A percentile compares a stretch with the other conserved stretches of the same genome.
These are phyloP conservation scores for Punica granatum DNA, from an alignment of 345 rosid genomes.

Conservation along the genomic window DNA sequence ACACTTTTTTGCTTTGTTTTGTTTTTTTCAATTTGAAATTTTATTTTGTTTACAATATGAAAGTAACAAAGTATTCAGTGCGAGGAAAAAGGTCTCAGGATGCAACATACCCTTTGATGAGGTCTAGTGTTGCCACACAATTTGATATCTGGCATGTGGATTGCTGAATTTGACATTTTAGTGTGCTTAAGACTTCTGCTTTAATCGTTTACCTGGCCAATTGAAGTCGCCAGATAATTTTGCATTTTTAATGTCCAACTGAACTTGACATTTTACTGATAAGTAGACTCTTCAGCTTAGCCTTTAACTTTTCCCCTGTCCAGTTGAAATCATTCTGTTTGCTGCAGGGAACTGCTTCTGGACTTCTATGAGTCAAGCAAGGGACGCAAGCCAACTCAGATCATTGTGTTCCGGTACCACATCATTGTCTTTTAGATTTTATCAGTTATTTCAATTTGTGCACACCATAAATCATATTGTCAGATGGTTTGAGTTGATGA, in stretches of 20 bases:
- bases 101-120: background rate
- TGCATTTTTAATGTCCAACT: too few relatives aligned
- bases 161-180: background rate
- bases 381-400: conserved; percentile 55
- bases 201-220: too few relatives aligned
- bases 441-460: background rate
- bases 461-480: background rate
- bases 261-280: background rate
- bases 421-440: background rate
- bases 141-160: background rate
- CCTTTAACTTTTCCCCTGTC: background rate
- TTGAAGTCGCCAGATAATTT: too few relatives aligned
- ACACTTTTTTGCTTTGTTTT: background rate
- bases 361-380: conserved; percentile 59
- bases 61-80: background rate
- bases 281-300: too few relatives aligned
- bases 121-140: background rate
- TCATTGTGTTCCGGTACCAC: conserved; percentile 71
- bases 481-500: background rate
- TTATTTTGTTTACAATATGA: background rate
- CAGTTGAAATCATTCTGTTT: conserved; percentile 3
- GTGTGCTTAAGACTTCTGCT: too few relatives aligned
- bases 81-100: background rate
- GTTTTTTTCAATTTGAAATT: too few relatives aligned
- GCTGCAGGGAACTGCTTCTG: conserved; percentile 52